Base-by-base conservation (phyloP, 2,329 filamentous ascomycete species). In the Colletotrichum abscissum region DNA sequence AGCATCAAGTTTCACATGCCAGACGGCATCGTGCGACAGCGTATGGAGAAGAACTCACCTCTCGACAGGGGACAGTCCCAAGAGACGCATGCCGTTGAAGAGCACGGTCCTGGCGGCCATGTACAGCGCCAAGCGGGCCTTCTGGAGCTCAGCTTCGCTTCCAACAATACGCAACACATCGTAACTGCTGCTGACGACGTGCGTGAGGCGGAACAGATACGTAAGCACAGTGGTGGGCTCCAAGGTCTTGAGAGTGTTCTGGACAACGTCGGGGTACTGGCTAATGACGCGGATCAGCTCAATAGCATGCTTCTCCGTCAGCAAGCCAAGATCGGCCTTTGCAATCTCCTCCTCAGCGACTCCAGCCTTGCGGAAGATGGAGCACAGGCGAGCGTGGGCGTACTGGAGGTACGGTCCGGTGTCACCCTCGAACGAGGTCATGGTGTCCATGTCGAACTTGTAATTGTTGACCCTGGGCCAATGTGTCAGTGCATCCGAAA, bases 381-480 rank as follows among this genome's bases (percentile, higher is more conserved):
- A 91, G 81, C 86, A 89, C 55, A 95, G 88, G 77, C 92, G 92
- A 42, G 93, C 92, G 79, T 95, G 92, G 4, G 94, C 94, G 80
- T 95, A 95, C 85, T 97, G 94, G 56, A 97, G 88, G 81, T 95
- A 95, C 14, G 94, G 93, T 8, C 94, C 94, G 2, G 94, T 97
- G 81, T 96, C 94, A 55, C 94, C 94, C 83, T 97, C 94, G 76
- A 95, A 76, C 24, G 73, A 72, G 57, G 74, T 76, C 74, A 76
- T 76, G 62, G 73, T 63, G 63, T 91, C 88, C 81, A 94, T 89
- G 82, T 94, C 90, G 81, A 94, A 95, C 57, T 87, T 86, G 82
- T 93, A 92, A 82, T 91, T 91, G 82, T 91, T 91, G 81, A 91
- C 89, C 78, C 90, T 88, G 67, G 52, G 56, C 12, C 28, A 52